Evolutionary conservation across 1,139 yeast species (phyloP).

Genomic region (Groenewaldozyma sp.): DNA sequence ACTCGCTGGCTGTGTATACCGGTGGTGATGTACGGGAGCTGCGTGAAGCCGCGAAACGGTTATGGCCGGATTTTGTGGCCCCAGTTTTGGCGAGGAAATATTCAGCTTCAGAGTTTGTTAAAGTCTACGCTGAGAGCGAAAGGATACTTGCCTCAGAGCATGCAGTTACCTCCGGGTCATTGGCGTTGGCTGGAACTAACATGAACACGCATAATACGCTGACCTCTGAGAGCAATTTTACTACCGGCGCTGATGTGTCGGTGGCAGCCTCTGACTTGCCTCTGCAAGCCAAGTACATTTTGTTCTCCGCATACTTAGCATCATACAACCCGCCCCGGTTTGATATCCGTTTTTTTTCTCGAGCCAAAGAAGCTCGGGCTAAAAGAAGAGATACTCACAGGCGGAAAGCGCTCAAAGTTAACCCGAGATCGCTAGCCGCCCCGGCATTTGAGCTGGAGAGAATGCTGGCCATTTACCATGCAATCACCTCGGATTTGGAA

Average conservation of each 20-base stretch:
- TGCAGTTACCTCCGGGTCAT: slow-evolving; percentile 26
- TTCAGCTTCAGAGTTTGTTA: slow-evolving; percentile 36
- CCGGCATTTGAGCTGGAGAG: slow-evolving; percentile 60
- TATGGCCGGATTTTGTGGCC: slow-evolving; percentile 46
- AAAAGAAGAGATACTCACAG: slow-evolving; percentile 36
- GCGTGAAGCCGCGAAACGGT: slow-evolving; percentile 34
- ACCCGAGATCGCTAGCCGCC: slow-evolving; percentile 48
- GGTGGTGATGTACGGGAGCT: slow-evolving; percentile 44
- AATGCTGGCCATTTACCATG: slow-evolving; percentile 54
- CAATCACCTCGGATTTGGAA: slow-evolving; percentile 34
- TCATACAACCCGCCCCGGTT: slow-evolving; percentile 52
- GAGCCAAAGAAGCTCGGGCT: slow-evolving; percentile 42
- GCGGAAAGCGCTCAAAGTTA: slow-evolving; percentile 39
- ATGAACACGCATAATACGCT: slow-evolving; percentile 5
- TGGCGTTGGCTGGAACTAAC: slow-evolving; percentile 13
- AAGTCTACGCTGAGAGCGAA: slow-evolving; percentile 38
- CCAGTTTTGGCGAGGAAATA: slow-evolving; percentile 34
- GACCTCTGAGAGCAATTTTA: background rate
- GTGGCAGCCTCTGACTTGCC: slow-evolving; percentile 32
- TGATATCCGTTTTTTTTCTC: slow-evolving; percentile 55
- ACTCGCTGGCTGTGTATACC: slow-evolving; percentile 42
- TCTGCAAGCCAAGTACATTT: slow-evolving; percentile 46
- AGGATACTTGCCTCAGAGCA: slow-evolving; percentile 36
- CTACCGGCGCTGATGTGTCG: background rate
- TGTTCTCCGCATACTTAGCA: slow-evolving; percentile 64